Evolutionary conservation across 2,329 filamentous ascomycete species (phyloP).

Genomic region (Ophiostoma sp.): DNA sequence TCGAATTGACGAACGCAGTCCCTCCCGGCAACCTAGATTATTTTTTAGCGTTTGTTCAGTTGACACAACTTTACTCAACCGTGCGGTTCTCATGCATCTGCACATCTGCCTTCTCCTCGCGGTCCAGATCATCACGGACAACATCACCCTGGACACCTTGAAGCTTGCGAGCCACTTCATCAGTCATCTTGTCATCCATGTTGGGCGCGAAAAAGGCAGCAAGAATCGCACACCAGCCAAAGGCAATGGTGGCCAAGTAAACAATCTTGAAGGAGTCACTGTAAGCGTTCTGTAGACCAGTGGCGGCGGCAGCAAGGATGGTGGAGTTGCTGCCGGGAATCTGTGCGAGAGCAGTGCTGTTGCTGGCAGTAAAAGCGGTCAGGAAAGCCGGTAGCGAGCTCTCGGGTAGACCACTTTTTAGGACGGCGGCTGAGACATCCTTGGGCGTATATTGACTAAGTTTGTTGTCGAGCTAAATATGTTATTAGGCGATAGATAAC

Average conservation of each 20-base stretch:
- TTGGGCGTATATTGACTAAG: constrained; percentile 32
- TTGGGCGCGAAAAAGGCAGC: constrained; percentile 8
- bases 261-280: constrained; percentile 17
- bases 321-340: neutral
- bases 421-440: constrained; percentile 37
- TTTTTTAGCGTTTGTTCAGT: too few species aligned
- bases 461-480: neutral
- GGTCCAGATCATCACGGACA: constrained; percentile 29
- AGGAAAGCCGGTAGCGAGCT: neutral
- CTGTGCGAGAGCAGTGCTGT: constrained; percentile 36
- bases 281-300: neutral
- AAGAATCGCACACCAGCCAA: constrained; percentile 17
- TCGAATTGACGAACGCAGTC: too few species aligned
- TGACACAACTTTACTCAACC: neutral
- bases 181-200: constrained; percentile 12
- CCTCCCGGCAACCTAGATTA: too few species aligned
- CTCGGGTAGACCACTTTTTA: neutral
- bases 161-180: constrained; percentile 19
- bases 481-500: neutral
- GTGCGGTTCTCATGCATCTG: neutral
- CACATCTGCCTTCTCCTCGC: constrained; percentile 34
- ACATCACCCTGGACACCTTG: constrained; percentile 8
- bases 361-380: neutral
- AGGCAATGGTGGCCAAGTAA: constrained; percentile 19
- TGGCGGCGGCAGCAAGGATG: neutral